Evolutionary conservation across 2,329 filamentous ascomycete species (phyloP), one percentile per base, ranked within the genome.

Genomic region (Phialophora tarda): DNA sequence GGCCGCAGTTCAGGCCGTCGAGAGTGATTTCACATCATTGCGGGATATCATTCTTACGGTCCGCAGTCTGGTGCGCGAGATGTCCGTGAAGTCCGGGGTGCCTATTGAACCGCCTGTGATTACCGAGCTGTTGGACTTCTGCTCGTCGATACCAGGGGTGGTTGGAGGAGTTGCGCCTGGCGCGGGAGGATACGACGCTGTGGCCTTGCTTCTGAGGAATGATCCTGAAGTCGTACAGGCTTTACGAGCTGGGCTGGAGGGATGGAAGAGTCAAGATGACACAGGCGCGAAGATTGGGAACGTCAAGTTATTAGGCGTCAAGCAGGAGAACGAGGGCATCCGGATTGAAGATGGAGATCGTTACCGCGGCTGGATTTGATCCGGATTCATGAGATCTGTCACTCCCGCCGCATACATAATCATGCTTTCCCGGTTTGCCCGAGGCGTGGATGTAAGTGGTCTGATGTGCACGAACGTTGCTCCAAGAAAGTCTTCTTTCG

Each of bases 131-230:
- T 81, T 99, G 41, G 91, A 99, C 78, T 91, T 88, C 10, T 84
- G 94, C 64, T 85, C 83, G 3, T 77, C 80, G 3, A 80, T 97
- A 1, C 84, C 90, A 0, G 95, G 94, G 5, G 93, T 98, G 2
- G 86, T 93, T 70, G 93, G 93, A 0, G 95, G 93, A 0, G 92
- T 98, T 0, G 95, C 97, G 0, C 95, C 95, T 0, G 95, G 95
- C 0, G 95, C 95, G 0, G 95, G 95, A 10, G 95, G 95, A 0
- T 97, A 91, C 75, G 95, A 99, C 81, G 95, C 95, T 1, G 84
- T 97, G 63, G 91, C 90, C 0, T 77, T 99, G 67, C 78, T 99
- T 66, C 86, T 97, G 70, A 84, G 85, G 73, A 91, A 97, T 73
- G 88, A 91, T 61, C 83, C 82, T 41, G 84, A 84, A 57, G 91